A percentile compares a stretch with the other conserved stretches of the same genome.
Conservation (phyloP, 768 basidiomycete species). For the Russula emetica region DNA sequence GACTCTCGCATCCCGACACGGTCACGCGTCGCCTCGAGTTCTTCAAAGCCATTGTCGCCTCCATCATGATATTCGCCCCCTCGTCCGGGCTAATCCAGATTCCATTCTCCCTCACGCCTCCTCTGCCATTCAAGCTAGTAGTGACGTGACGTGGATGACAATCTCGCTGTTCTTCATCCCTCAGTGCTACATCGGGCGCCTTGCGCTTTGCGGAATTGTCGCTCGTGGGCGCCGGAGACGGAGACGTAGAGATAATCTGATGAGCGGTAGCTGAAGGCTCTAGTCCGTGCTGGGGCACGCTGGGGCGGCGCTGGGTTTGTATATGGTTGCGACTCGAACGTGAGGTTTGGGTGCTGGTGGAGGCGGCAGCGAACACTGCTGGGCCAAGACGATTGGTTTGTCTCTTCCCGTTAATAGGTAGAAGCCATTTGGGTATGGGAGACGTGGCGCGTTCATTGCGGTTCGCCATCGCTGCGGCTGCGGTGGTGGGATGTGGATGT, state of each 20-base stretch:
- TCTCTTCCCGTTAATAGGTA: background rate
- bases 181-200: background rate
- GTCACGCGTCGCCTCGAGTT: background rate
- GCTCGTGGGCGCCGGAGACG: background rate
- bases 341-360: background rate
- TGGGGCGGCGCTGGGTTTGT: background rate
- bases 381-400: background rate
- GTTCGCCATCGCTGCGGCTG: background rate
- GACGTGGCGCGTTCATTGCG: background rate
- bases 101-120: background rate
- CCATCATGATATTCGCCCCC: constrained; percentile 2
- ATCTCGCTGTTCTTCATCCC: background rate
- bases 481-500: background rate
- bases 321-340: background rate
- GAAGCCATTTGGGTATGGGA: background rate
- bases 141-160: background rate
- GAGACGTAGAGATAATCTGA: background rate
- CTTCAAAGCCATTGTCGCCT: background rate
- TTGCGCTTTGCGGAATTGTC: background rate
- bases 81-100: constrained; percentile 1
- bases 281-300: background rate
- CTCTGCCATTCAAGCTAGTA: background rate
- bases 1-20: background rate
- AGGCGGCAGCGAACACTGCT: background rate
- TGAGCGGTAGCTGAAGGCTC: background rate